phyloP scores from a whole-genome alignment of 345 rosid species.

The Salix exigua region DNA sequence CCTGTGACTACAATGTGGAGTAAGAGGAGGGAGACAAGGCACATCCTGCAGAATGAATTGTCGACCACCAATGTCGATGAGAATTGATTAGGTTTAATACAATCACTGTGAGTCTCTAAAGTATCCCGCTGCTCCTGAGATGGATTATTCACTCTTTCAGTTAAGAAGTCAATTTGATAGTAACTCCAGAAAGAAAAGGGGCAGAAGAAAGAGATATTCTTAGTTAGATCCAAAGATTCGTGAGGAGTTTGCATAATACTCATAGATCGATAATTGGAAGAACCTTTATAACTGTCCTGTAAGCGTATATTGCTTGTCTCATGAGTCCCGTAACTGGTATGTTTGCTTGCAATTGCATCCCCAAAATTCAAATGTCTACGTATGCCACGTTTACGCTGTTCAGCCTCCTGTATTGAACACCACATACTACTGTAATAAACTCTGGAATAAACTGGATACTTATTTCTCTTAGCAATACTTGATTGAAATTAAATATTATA shows the following conservation, averaged over 20 bases:
- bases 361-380: slow-evolving; percentile 38
- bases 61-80: slow-evolving; percentile 20
- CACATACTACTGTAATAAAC: not conserved
- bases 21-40: slow-evolving; percentile 28
- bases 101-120: not conserved
- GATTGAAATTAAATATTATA: not conserved
- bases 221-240: not conserved
- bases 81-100: slow-evolving; percentile 7
- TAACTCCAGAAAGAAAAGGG: not conserved
- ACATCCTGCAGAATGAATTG: slow-evolving; percentile 20
- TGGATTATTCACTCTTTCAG: slow-evolving; percentile 17
- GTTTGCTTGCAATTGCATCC: not conserved
- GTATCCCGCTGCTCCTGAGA: slow-evolving; percentile 21
- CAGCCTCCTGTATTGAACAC: slow-evolving; percentile 15
- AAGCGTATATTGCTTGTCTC: not conserved
- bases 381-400: slow-evolving; percentile 19
- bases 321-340: not conserved
- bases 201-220: not conserved
- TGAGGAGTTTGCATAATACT: slow-evolving; percentile 3
- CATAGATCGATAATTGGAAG: slow-evolving; percentile 9
- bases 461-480: not conserved
- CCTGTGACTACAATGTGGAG: slow-evolving; percentile 28
- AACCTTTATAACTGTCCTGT: not conserved
- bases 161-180: not conserved
- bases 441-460: not conserved